Conservation (phyloP, 805 yeast genomes). For the Clavispora santaluciae region DNA sequence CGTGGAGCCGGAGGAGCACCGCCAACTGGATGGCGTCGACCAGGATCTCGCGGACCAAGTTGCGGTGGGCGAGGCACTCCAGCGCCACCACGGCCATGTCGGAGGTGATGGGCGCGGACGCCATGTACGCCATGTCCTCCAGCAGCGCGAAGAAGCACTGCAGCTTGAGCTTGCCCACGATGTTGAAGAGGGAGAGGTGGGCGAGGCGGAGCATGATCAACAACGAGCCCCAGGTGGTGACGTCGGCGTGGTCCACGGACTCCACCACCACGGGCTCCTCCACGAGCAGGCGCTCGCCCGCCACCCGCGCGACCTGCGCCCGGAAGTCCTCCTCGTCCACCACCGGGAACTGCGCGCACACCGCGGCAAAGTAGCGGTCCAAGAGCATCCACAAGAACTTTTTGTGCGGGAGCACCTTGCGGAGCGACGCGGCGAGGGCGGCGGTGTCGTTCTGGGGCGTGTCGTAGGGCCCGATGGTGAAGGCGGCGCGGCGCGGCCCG, state of each 20-base stretch:
- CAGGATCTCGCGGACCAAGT: slow-evolving; percentile 1
- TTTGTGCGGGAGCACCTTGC: not conserved
- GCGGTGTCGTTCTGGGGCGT: not conserved
- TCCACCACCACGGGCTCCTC: slow-evolving; percentile 10
- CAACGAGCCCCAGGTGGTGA: slow-evolving; percentile 17
- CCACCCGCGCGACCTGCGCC: slow-evolving; percentile 8
- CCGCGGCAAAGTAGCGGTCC: slow-evolving; percentile 46
- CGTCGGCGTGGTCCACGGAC: slow-evolving; percentile 23
- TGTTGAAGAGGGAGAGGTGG: slow-evolving; percentile 32
- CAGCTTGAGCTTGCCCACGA: slow-evolving; percentile 7
- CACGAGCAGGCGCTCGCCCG: slow-evolving; percentile 9
- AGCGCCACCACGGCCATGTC: not conserved
- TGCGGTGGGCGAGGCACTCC: not conserved
- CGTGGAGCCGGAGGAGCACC: slow-evolving; percentile 1
- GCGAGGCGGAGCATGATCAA: slow-evolving; percentile 26
- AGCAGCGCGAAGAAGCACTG: slow-evolving; percentile 1
- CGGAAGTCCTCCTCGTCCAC: slow-evolving; percentile 21
- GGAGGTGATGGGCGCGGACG: not conserved
- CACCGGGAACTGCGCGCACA: slow-evolving; percentile 18
- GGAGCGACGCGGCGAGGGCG: not conserved
- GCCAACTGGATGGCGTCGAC: slow-evolving; percentile 2
- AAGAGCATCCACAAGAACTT: slow-evolving; percentile 50
- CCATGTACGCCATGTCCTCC: not conserved
- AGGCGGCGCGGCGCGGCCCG: not conserved
- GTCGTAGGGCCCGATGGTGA: not conserved